phyloP scores from a whole-genome alignment of 1,284 basidiomycete genomes.

The Trametes polyzona region DNA sequence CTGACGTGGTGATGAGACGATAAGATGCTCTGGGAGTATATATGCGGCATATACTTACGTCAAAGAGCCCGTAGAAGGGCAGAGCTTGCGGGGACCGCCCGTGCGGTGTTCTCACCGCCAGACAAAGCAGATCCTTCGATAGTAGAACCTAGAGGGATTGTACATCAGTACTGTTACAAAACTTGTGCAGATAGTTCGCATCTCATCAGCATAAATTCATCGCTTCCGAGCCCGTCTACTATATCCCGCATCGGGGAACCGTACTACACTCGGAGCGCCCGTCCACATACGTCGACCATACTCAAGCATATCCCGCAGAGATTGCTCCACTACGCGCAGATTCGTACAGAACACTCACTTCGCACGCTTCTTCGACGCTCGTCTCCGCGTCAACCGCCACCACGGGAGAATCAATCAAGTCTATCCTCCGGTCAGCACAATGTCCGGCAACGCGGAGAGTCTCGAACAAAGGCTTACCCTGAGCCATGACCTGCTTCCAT shows the following conservation, averaged over 20 bases:
- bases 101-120: constrained; percentile 57
- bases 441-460: too few species aligned
- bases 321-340: background rate
- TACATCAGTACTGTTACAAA: background rate
- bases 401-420: constrained; percentile 68
- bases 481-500: constrained; percentile 59
- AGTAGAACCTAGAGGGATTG: constrained; percentile 64
- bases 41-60: constrained; percentile 51
- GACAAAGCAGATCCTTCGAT: constrained; percentile 61
- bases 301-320: background rate
- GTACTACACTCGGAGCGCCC: background rate
- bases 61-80: constrained; percentile 68
- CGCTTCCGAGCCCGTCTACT: too few species aligned
- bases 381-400: constrained; percentile 65
- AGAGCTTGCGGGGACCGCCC: constrained; percentile 31
- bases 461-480: too few species aligned
- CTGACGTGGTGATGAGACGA: too few species aligned
- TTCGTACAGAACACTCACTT: constrained; percentile 49
- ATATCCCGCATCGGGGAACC: too few species aligned
- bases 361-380: constrained; percentile 80
- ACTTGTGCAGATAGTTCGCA: too few species aligned
- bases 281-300: too few species aligned
- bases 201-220: too few species aligned
- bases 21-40: too few species aligned
- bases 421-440: constrained; percentile 38